Evolutionary conservation across 1,139 yeast genomes (phyloP).

Genomic region (Saccharomyces hybrid): DNA sequence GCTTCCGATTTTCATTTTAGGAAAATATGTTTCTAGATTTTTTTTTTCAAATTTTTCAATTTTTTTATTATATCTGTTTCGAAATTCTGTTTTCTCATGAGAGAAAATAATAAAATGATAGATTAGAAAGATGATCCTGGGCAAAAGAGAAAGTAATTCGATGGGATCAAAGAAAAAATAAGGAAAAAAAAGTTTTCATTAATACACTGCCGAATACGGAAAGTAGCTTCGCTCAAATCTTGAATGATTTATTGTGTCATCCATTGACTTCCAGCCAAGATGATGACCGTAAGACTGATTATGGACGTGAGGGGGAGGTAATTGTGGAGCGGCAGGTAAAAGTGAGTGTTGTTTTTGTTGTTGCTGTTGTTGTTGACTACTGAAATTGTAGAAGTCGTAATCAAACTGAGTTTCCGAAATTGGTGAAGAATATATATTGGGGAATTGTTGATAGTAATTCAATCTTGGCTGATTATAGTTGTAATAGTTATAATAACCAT

Average conservation of each 20-base stretch:
- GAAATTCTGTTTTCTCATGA: background rate
- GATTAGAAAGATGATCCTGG: background rate
- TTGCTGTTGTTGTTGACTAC: constrained; percentile 1
- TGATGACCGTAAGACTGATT: background rate
- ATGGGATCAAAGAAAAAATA: background rate
- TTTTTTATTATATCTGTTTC: background rate
- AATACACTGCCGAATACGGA: constrained; percentile 4
- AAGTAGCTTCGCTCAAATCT: background rate
- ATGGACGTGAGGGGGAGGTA: background rate
- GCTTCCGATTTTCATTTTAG: background rate
- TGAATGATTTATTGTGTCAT: background rate
- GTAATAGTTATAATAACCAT: constrained; percentile 1
- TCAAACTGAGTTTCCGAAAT: constrained; percentile 10
- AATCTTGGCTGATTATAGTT: constrained; percentile 1
- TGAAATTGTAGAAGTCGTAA: constrained; percentile 16
- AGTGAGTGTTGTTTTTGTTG: constrained; percentile 1
- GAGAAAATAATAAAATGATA: background rate
- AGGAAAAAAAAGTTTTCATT: background rate
- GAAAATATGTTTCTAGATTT: background rate
- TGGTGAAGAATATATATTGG: constrained; percentile 3
- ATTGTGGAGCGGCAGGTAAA: background rate
- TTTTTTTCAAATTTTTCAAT: background rate
- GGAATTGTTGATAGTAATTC: constrained; percentile 1
- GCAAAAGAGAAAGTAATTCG: background rate
- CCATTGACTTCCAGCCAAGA: background rate